Conservation (phyloP, 306 rosid species). For the Prunus davidiana region DNA sequence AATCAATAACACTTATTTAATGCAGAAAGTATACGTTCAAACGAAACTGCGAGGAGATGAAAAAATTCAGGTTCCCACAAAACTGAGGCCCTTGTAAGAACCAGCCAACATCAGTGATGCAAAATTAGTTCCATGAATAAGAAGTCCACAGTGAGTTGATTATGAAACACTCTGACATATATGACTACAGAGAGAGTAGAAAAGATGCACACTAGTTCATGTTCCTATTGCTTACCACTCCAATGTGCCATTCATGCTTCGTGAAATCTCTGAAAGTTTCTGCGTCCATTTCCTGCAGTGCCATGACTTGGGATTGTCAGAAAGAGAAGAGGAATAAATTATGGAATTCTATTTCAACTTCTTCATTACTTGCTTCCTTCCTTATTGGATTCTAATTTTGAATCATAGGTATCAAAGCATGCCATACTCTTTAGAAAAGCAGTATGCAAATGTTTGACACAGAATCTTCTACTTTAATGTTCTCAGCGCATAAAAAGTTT, state of each 20-base stretch:
- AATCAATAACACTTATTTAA: neutral
- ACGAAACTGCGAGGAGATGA: neutral
- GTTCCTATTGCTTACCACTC: conserved; percentile 59
- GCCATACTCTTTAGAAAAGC: neutral
- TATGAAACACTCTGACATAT: neutral
- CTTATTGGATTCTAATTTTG: neutral
- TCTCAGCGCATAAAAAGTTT: neutral
- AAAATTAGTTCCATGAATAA: neutral
- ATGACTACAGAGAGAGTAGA: neutral
- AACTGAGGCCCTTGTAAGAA: neutral
- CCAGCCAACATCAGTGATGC: neutral
- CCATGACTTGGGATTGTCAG: conserved; percentile 17
- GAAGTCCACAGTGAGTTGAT: no score
- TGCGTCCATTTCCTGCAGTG: conserved; percentile 87
- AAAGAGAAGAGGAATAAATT: neutral
- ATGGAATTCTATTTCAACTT: neutral
- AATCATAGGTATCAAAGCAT: neutral
- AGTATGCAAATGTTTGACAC: neutral
- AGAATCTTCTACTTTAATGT: neutral
- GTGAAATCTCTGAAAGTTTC: conserved; percentile 77
- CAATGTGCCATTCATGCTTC: conserved; percentile 79
- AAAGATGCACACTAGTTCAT: neutral
- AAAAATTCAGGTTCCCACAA: neutral
- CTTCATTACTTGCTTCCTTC: neutral
- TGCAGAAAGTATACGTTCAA: neutral